Evolutionary conservation across 1,139 yeast genomes (phyloP), one percentile per base, ranked within the genome.

Genomic region (Pichia sp.): DNA sequence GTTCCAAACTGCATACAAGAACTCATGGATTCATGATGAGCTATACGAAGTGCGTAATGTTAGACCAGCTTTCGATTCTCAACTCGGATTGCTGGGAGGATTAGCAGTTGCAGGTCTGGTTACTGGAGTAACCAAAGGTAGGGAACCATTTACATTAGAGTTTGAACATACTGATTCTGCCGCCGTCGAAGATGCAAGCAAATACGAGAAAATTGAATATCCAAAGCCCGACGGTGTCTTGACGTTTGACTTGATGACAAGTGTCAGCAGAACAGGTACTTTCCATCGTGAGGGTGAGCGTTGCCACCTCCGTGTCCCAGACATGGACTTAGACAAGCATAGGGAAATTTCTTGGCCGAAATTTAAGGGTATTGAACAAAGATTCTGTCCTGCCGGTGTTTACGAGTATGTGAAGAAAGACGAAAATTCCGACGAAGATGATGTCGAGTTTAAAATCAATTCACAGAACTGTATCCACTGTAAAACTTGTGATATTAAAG

Each of bases 321-420:
- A 81, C 30, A 93, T 88, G 71, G 87, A 87, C 66, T 69, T 82
- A 64, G 73, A 78, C 30, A 75, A 78, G 58, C 97, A 92, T 69
- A 82, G 95, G 0, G 77, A 78, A 47, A 73, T 71, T 19, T 75
- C 90, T 31, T 93, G 80, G 72, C 90, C 95, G 26, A 81, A 78
- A 61, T 93, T 74, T 72, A 75, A 87, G 70, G 99, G 99, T 15
- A 77, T 93, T 19, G 99, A 93, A 71, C 85, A 83, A 66, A 77
- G 95, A 58, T 93, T 93, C 74, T 93, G 99, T 68, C 99, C 99
- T 8, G 99, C 99, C 26, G 99, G 99, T 30, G 99, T 93, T 11
- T 93, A 93, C 69, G 99, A 93, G 71, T 93, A 90, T 66, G 77
- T 90, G 30, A 83, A 79, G 52, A 78, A 81, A 54, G 67, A 69